Percentiles rank a stretch among this genome's conserved stretches.
phyloP scores from a whole-genome alignment of 352 stramenopile genomes.

The Achlya hypogyna region DNA sequence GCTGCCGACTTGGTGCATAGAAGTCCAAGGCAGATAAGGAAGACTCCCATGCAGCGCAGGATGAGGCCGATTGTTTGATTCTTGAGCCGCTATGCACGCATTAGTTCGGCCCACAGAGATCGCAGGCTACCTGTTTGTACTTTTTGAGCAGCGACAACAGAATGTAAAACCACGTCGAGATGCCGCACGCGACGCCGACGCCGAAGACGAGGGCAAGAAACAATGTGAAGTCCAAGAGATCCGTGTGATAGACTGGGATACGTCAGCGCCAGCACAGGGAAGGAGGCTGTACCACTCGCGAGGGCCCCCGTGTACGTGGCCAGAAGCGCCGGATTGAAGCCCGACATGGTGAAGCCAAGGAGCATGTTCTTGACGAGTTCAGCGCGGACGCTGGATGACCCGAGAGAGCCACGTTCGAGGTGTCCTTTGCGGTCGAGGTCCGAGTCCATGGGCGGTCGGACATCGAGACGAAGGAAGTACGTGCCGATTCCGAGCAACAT shows the following conservation, averaged over 20 bases:
- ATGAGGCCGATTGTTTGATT: slow-evolving; percentile 76
- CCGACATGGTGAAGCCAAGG: slow-evolving; percentile 81
- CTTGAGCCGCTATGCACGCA: slow-evolving; percentile 51
- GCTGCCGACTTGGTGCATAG: slow-evolving; percentile 80
- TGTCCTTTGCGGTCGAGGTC: slow-evolving; percentile 45
- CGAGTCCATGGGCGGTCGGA: slow-evolving; percentile 60
- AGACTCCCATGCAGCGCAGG: slow-evolving; percentile 76
- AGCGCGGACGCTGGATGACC: slow-evolving; percentile 35
- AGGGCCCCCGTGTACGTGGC: slow-evolving; percentile 83
- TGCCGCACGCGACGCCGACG: slow-evolving; percentile 69
- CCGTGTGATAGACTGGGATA: slow-evolving; percentile 69
- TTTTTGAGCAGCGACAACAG: slow-evolving; percentile 79
- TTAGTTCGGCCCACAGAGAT: not conserved
- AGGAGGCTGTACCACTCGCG: slow-evolving; percentile 46
- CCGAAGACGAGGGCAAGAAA: slow-evolving; percentile 78
- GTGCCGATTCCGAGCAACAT: slow-evolving; percentile 80
- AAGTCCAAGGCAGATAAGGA: slow-evolving; percentile 66
- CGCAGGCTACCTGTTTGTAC: slow-evolving; percentile 70
- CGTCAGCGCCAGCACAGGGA: not conserved
- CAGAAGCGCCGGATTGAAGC: slow-evolving; percentile 75
- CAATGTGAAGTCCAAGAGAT: slow-evolving; percentile 79
- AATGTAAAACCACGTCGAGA: slow-evolving; percentile 85
- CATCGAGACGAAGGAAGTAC: slow-evolving; percentile 71
- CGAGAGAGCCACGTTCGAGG: not conserved
- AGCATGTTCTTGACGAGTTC: slow-evolving; percentile 76